Base-by-base conservation (phyloP, 2,329 filamentous ascomycete genomes). In the Capronia epimyces region DNA sequence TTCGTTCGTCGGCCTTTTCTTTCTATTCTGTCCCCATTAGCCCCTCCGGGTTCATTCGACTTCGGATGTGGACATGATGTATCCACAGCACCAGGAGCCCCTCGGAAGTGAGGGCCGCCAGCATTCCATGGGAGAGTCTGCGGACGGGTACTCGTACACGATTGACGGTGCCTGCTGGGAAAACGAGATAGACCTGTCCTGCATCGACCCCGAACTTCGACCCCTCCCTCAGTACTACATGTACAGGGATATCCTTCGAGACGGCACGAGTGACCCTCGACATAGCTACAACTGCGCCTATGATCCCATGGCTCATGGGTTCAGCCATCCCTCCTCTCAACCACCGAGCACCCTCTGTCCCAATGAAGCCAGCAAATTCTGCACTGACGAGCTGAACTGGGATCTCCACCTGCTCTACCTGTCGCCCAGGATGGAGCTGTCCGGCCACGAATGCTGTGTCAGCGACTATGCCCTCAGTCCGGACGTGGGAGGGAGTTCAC, bases 401-500 rank as follows among this genome's bases (percentile, higher is more conserved):
- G 46, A 31, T 36, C 53, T 53, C 24, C 41, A 48, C 20, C 16
- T 47, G 15, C 53, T 56, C 8, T 51, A 60, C 40, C 32, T 50
- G 18, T 60, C 56, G 18, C 57, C 57, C 3, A 53, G 50, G 13
- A 40, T 46, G n/a, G 43, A 46, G 16, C 46, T 53, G 13, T 56
- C 55, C 22, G 51, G 54, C 44, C 53, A 50, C 22, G 49, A 49
- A 12, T 55, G 46, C 20, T 51, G 46, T 13, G 20, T 31, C 29
- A 57, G 57, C 32, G 57, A 59, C 25, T 56, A 58, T 49, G 47
- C 44, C 13, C 43, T 48, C 2, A 59, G 52, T 43, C 57, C 57
- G 18, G 56, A 57, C 32, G 44, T 45, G 7, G 22, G 41, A 29
- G 32, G 46, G 20, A 45, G 25, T 37, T 25, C 41, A 3, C 50